Base-by-base conservation (phyloP, 306 rosid species). In the Casuarina cunninghamiana region DNA sequence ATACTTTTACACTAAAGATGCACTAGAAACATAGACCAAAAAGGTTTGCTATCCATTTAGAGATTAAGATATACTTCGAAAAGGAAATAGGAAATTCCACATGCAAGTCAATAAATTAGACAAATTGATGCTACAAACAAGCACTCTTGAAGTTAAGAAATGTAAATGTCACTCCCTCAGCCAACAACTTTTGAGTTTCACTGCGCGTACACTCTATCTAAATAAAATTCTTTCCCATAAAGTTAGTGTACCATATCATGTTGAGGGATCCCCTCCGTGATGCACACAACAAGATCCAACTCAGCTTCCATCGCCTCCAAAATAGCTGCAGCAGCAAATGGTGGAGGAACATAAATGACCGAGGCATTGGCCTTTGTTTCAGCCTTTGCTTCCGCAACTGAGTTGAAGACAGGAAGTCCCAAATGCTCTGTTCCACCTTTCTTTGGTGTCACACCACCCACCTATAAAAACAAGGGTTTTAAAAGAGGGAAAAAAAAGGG, bases 201-300 rank as follows among this genome's bases (percentile, higher is more conserved):
- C 69, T 63, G 12, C 50, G 6, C 10, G 3, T 15, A 67, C 42
- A 13, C 35, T 42, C 71, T 67, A 16, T 51, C 53, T 2, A 65
- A 53, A 60, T 17, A 70, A n/a, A 3, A 58, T 16, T 35, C 17
- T 51, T 19, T 39, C 15, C 5, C 1, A 0, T 17, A 69, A 49
- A 71, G 6, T n/a, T 35, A 58, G 10, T 51, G 32, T 74, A 87
- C 99, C 99, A 96, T 96, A 71, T 96, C 99, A 75, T 96, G 99
- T 71, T 96, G 99, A 0, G 99, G 99, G 86, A 96, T 91, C n/a
- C 99, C 99, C 77, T 96, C 99, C 2, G 99, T 96, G 79, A 96
- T 93, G 84, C 99, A 96, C 15, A 96, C 99, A 77, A 90, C 87
- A 81, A 93, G 99, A 85, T 96, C 99, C 82, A 96, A 76, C 79